Evolutionary conservation across 2,329 filamentous ascomycete species (phyloP).

Genomic region (Epichloe elymi): DNA sequence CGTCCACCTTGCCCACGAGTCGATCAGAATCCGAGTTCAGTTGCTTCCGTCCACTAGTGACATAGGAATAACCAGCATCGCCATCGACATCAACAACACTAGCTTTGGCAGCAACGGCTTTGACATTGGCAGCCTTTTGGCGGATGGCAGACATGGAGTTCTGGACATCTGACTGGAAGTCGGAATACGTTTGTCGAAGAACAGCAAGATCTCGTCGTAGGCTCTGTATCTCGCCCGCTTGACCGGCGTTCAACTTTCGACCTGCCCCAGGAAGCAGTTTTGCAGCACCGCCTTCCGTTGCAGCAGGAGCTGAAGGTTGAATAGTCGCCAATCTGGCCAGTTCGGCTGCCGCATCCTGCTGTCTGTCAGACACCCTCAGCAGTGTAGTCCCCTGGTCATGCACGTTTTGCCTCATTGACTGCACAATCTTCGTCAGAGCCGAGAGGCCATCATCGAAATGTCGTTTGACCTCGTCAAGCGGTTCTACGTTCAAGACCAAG

Average conservation of each 20-base stretch:
- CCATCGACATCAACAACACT: constrained; percentile 59
- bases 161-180: constrained; percentile 78
- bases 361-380: constrained; percentile 77
- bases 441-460: constrained; percentile 90
- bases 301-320: constrained; percentile 28
- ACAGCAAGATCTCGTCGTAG: constrained; percentile 82
- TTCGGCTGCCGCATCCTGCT: constrained; percentile 80
- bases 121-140: constrained; percentile 69
- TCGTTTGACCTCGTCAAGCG: constrained; percentile 87
- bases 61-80: constrained; percentile 72
- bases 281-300: constrained; percentile 25
- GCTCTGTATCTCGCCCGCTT: constrained; percentile 66
- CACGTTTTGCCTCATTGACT: constrained; percentile 71
- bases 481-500: constrained; percentile 85
- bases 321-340: constrained; percentile 49
- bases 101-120: constrained; percentile 58
- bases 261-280: constrained; percentile 20
- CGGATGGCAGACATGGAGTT: constrained; percentile 76
- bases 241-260: constrained; percentile 40
- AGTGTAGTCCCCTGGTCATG: constrained; percentile 73
- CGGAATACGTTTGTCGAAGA: constrained; percentile 83
- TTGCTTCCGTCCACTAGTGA: constrained; percentile 74
- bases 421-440: constrained; percentile 67
- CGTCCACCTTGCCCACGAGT: constrained; percentile 84
- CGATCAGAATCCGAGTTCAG: constrained; percentile 79